Conservation (phyloP, 106 monocot genomes). For the Dioscorea alata region DNA sequence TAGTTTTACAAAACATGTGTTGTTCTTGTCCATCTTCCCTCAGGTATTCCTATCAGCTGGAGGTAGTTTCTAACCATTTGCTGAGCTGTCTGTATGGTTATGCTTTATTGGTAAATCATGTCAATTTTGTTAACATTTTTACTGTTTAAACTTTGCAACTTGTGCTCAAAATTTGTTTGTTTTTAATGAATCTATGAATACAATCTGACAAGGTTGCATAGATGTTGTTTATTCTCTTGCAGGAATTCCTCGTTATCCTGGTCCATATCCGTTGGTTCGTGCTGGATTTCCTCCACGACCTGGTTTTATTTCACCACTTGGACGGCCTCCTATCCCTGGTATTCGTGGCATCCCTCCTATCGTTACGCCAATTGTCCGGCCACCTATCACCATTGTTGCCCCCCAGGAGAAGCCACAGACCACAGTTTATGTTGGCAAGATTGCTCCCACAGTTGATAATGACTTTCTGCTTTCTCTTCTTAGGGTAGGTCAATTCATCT, state of each 20-base stretch:
- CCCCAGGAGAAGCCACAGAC: constrained; percentile 93
- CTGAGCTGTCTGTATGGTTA: constrained; percentile 40
- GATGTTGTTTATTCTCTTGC: constrained; percentile 43
- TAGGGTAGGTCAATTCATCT: constrained; percentile 32
- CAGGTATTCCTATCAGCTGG: constrained; percentile 50
- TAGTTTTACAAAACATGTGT: constrained; percentile 26
- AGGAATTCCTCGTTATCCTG: constrained; percentile 81
- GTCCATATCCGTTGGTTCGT: constrained; percentile 57
- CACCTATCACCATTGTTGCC: constrained; percentile 61
- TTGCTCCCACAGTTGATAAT: constrained; percentile 82
- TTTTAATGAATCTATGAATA: constrained; percentile 1
- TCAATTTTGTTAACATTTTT: constrained; percentile 8
- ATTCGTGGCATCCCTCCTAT: constrained; percentile 50
- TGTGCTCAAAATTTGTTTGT: not conserved
- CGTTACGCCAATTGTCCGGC: constrained; percentile 44
- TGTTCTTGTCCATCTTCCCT: constrained; percentile 23
- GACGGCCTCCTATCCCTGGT: constrained; percentile 53
- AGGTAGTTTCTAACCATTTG: constrained; percentile 36
- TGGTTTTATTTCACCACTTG: constrained; percentile 43
- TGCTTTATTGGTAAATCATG: constrained; percentile 45
- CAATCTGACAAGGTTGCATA: constrained; percentile 65
- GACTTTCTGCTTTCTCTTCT: constrained; percentile 82
- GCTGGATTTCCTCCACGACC: constrained; percentile 70
- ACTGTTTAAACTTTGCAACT: not conserved
- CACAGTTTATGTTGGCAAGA: constrained; percentile 97